A percentile compares a stretch with the other conserved stretches of the same genome.
Conservation (phyloP, 2,329 filamentous ascomycete genomes). For the Nigrospora oryzae region DNA sequence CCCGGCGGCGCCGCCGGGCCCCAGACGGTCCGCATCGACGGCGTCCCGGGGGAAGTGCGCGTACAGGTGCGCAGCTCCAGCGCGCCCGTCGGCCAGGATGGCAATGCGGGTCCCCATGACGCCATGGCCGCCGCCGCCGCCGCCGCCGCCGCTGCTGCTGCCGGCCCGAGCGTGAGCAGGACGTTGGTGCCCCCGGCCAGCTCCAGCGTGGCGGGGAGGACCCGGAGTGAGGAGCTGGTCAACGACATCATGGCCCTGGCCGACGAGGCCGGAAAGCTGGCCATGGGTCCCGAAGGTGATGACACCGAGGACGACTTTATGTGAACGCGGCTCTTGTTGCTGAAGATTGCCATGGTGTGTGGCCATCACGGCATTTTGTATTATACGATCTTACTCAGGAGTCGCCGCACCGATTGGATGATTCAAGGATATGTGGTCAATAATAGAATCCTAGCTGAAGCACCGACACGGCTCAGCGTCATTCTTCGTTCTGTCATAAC, state of each 20-base stretch:
- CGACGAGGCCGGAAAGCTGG: constrained; percentile 11
- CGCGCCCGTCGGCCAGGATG: constrained; percentile 12
- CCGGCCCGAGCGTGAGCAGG: not conserved
- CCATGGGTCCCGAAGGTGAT: constrained; percentile 5
- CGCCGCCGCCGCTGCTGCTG: not conserved
- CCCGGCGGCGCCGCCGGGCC: constrained; percentile 21
- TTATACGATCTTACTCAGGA: not conserved
- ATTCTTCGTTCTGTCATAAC: too few relatives aligned
- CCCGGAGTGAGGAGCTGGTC: constrained; percentile 20
- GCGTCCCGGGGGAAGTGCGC: constrained; percentile 47
- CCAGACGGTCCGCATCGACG: constrained; percentile 43
- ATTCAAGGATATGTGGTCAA: too few relatives aligned
- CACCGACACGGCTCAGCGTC: too few relatives aligned
- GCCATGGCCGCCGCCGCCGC: not conserved
- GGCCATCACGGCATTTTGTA: not conserved
- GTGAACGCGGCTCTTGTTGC: not conserved
- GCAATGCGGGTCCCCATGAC: constrained; percentile 1
- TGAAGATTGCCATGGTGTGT: not conserved
- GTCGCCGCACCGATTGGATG: not conserved
- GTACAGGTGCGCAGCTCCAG: constrained; percentile 37
- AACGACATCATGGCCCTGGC: constrained; percentile 20
- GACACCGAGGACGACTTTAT: constrained; percentile 6
- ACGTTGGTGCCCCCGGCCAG: not conserved
- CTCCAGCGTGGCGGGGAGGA: constrained; percentile 3
- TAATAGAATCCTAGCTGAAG: too few relatives aligned